Base-by-base conservation (phyloP, 2,329 filamentous ascomycete genomes). In the Epichloe aotearoae region DNA sequence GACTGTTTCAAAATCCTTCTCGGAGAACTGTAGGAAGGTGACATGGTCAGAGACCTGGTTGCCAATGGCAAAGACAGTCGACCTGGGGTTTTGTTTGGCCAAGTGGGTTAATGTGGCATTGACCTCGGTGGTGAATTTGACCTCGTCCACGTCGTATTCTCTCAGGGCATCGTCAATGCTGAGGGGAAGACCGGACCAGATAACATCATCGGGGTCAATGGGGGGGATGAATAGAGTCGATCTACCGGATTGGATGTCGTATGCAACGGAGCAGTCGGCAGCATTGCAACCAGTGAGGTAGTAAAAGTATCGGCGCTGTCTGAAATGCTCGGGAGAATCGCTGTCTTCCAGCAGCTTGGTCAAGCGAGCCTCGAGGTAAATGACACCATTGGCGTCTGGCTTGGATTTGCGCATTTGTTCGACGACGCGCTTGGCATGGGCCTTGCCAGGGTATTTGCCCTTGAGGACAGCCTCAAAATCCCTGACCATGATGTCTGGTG, bases 141-240 rank as follows among this genome's bases (percentile, higher is more conserved):
- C 88, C 37, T 80, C 73, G 64, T 97, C 91, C 55, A 94, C 80
- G 57, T 95, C 88, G 69, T 88, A 97, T 56, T 79, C 76, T 46
- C 78, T 69, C 54, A 85, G 70, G 6, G 91, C 91, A 62, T 96
- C 85, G 41, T 85, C 76, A 36, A 77, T 70, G 37, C 82, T 86
- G 54, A 94, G 72, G 0, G 91, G 93, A 15, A 97, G 76, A 12
- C 93, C 93, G 30, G 85, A 86, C 91, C 91, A 98, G 62, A 97
- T 88, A 52, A 97, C 89, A 50, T 82, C 83, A 42, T 93, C 86
- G n/a, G 88, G 79, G 59, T 95, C 83, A 60, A 90, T 79, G 15
- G 89, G 86, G 23, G 93, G 91, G 59, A 98, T 91, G 71, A 90
- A 98, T 46, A 98, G 80, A 3, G 84, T 94, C 40, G 90, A 79